These are phyloP conservation scores for Ehretia macrophylla DNA, from an alignment of 257 asterid genomes.

Conservation along the genomic window DNA sequence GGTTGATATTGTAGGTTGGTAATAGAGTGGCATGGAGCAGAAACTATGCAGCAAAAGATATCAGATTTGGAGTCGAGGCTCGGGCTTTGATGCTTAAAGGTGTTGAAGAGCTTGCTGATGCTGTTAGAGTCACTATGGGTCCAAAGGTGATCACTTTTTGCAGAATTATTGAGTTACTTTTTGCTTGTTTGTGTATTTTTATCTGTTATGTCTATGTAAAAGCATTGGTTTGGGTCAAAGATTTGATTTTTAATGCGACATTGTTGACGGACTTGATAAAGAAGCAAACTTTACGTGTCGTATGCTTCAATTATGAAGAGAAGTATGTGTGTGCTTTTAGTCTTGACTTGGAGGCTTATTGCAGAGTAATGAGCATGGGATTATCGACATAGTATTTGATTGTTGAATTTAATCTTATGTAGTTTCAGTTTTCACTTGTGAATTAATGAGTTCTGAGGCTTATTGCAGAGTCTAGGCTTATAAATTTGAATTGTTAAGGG, in stretches of 20 bases:
- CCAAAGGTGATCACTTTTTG: conserved; percentile 55
- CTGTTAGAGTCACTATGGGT: conserved; percentile 93
- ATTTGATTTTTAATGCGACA: neutral
- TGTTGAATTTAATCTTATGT: too few species aligned
- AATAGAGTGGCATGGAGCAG: conserved; percentile 65
- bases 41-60: conserved; percentile 87
- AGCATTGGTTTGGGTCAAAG: neutral
- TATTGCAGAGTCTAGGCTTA: too few species aligned
- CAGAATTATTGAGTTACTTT: neutral
- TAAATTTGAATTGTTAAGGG: too few species aligned
- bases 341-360: too few species aligned
- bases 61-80: conserved; percentile 87
- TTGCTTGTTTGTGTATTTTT: neutral
- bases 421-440: too few species aligned
- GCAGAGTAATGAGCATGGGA: too few species aligned
- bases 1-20: conserved; percentile 34
- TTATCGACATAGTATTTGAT: too few species aligned
- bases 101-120: conserved; percentile 92
- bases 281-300: too few species aligned
- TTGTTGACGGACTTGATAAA: neutral
- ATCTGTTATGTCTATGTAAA: neutral
- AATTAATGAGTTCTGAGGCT: neutral
- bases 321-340: too few species aligned
- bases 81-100: conserved; percentile 90
- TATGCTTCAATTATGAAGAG: too few species aligned